These are phyloP conservation scores for Fragaria iinumae DNA, from an alignment of 306 rosid species.

Conservation along the genomic window DNA sequence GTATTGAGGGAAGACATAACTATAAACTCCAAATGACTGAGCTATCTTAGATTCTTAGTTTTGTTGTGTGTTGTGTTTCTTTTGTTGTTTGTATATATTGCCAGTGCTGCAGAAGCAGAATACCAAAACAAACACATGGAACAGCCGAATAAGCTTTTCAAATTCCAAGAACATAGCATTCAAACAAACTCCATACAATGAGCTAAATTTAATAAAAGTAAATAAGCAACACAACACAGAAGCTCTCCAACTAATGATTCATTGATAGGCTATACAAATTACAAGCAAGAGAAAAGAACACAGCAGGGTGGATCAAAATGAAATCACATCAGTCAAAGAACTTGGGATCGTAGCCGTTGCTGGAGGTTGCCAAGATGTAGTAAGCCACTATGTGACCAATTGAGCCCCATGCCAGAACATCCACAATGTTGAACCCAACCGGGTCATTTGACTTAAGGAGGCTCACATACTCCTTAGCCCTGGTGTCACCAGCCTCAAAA, in stretches of 20 bases:
- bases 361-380: conserved; percentile 86
- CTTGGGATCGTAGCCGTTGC: conserved; percentile 92
- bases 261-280: conserved; percentile 26
- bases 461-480: conserved; percentile 91
- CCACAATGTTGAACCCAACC: conserved; percentile 92
- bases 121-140: too few species aligned
- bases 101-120: neutral
- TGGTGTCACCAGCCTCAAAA: conserved; percentile 87
- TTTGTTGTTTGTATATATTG: neutral
- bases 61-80: neutral
- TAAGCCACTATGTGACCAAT: conserved; percentile 90
- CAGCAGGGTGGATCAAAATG: conserved; percentile 6
- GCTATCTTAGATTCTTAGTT: neutral
- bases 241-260: conserved; percentile 17
- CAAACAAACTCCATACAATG: neutral
- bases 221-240: neutral
- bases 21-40: neutral
- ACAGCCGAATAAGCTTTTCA: neutral
- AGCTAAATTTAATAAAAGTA: neutral
- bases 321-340: conserved; percentile 53
- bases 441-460: conserved; percentile 96
- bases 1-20: neutral
- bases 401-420: conserved; percentile 96
- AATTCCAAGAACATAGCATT: neutral
- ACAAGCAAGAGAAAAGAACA: conserved; percentile 7